These are phyloP conservation scores for Suhomyces choctaworum DNA, from an alignment of 1,139 yeast genomes.

Conservation along the genomic window DNA sequence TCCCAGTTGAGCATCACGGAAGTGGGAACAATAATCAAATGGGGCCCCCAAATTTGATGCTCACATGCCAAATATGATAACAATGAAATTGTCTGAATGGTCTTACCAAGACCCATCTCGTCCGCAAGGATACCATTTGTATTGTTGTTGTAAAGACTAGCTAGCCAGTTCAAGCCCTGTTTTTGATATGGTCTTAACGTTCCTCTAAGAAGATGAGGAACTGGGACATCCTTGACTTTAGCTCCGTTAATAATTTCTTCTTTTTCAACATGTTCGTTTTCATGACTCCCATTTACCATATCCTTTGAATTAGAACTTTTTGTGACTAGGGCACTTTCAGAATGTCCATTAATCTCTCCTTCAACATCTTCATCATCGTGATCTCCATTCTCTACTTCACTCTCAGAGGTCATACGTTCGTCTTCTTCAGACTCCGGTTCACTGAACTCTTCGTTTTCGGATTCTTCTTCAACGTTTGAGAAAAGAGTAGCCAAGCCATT, in stretches of 20 bases:
- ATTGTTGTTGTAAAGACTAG: conserved; percentile 85
- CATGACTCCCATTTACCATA: background rate
- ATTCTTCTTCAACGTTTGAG: conserved; percentile 16
- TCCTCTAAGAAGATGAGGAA: conserved; percentile 73
- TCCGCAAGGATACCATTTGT: conserved; percentile 98
- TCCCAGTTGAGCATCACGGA: conserved; percentile 99
- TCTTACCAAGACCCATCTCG: conserved; percentile 98
- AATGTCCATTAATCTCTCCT: background rate
- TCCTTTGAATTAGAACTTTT: background rate
- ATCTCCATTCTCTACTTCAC: conserved; percentile 20
- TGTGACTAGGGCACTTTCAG: background rate
- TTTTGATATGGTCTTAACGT: conserved; percentile 88
- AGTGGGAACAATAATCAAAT: conserved; percentile 93
- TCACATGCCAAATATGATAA: conserved; percentile 89
- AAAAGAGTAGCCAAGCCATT: conserved; percentile 26
- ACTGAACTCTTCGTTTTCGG: conserved; percentile 19
- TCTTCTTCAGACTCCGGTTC: conserved; percentile 4
- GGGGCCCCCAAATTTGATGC: conserved; percentile 97
- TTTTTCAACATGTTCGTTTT: conserved; percentile 3
- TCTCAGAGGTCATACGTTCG: conserved; percentile 13
- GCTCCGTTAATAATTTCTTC: conserved; percentile 37
- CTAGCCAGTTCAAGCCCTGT: conserved; percentile 96
- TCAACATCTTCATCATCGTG: conserved; percentile 26
- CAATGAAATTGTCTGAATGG: conserved; percentile 92
- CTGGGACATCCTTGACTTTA: conserved; percentile 66